These are phyloP conservation scores for Colletotrichum higginsianum DNA, from an alignment of 2,329 filamentous ascomycete species.

Conservation along the genomic window DNA sequence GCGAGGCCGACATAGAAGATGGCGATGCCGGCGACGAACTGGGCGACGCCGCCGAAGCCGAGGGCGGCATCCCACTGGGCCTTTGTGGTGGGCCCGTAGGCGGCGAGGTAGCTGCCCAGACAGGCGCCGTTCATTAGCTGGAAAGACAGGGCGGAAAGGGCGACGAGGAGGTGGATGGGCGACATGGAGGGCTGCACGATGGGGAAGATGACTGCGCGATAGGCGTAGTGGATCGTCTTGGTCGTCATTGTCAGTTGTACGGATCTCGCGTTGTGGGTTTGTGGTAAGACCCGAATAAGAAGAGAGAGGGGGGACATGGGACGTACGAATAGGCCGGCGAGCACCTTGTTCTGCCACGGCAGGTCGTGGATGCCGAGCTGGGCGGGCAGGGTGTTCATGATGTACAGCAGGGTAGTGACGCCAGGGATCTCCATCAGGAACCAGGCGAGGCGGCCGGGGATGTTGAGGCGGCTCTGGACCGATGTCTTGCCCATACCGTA, in stretches of 20 bases:
- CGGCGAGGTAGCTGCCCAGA: conserved; percentile 85
- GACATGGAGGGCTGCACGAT: conserved; percentile 93
- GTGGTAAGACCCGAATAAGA: too few relatives aligned
- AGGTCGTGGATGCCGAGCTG: conserved; percentile 71
- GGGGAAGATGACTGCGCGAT: conserved; percentile 88
- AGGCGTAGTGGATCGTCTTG: conserved; percentile 86
- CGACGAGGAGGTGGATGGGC: conserved; percentile 82
- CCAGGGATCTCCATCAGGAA: conserved; percentile 88
- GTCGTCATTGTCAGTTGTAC: not conserved
- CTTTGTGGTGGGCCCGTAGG: conserved; percentile 79
- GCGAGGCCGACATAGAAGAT: conserved; percentile 84
- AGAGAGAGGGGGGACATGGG: not conserved
- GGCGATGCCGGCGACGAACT: conserved; percentile 75
- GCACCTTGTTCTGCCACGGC: conserved; percentile 84
- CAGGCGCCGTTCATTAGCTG: conserved; percentile 86
- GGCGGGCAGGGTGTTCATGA: conserved; percentile 77
- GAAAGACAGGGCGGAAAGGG: conserved; percentile 76
- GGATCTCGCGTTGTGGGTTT: not conserved
- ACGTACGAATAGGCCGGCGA: conserved; percentile 77
- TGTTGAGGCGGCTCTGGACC: conserved; percentile 79
- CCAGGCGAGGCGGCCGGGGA: conserved; percentile 93
- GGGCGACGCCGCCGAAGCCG: conserved; percentile 54
- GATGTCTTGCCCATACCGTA: conserved; percentile 97
- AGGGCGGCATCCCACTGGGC: conserved; percentile 63
- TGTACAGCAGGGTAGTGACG: conserved; percentile 83